Conservation (phyloP, 2,329 filamentous ascomycete species). For the Coniochaeta sp. region DNA sequence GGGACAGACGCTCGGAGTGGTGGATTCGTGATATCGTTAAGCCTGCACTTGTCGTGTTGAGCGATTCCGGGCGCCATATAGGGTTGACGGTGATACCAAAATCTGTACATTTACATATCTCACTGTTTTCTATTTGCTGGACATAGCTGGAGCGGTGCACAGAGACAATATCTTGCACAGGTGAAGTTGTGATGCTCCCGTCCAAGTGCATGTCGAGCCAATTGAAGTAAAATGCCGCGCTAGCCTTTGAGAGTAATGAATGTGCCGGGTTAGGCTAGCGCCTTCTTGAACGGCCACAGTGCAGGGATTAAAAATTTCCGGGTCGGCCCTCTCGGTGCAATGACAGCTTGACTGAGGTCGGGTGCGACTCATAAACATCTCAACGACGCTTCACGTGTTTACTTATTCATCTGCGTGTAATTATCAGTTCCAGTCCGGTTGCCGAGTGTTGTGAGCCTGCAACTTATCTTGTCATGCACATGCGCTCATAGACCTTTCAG, state of each 20-base stretch:
- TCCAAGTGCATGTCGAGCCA: neutral
- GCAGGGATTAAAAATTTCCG: neutral
- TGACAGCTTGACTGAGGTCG: conserved; percentile 2
- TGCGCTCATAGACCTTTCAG: conserved; percentile 5
- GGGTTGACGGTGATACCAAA: neutral
- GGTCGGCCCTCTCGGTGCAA: neutral
- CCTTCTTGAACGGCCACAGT: neutral
- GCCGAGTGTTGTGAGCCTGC: too few relatives aligned
- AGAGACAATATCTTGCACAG: neutral
- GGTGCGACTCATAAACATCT: neutral
- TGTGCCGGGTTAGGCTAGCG: neutral
- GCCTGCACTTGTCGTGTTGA: neutral
- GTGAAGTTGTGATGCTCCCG: too few relatives aligned
- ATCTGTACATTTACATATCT: neutral
- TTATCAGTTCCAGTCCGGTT: too few relatives aligned
- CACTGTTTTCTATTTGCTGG: neutral
- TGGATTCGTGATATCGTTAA: conserved; percentile 37
- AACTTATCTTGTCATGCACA: neutral
- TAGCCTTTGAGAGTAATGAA: neutral
- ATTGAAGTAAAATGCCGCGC: neutral
- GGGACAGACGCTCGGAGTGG: conserved; percentile 75
- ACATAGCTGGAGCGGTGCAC: too few relatives aligned
- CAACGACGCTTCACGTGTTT: neutral
- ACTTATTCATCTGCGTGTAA: too few relatives aligned
- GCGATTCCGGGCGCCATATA: neutral